phyloP scores from a whole-genome alignment of 2,329 filamentous ascomycete species.

The Aspergillus aculeatinus region DNA sequence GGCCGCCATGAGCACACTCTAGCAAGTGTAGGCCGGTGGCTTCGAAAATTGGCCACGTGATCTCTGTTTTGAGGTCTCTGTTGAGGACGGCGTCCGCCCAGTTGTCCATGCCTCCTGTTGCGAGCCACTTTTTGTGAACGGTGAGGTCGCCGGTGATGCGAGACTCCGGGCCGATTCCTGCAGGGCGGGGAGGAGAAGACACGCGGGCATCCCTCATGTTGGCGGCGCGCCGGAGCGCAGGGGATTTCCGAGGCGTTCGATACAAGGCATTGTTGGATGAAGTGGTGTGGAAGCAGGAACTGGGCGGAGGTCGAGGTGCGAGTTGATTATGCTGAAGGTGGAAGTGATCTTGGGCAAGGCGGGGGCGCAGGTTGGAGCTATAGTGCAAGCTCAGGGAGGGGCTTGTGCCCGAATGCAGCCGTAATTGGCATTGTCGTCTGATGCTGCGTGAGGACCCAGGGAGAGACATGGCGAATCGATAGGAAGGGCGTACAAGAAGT shows the following conservation, averaged over 20 bases:
- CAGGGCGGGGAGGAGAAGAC: not conserved
- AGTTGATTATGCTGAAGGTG: not conserved
- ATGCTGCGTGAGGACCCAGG: not conserved
- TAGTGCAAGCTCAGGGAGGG: not conserved
- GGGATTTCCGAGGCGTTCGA: conserved; percentile 11
- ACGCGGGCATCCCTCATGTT: not conserved
- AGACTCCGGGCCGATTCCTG: not conserved
- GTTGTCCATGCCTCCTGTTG: not conserved
- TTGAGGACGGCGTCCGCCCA: not conserved
- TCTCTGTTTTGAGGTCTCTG: not conserved
- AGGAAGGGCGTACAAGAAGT: not conserved
- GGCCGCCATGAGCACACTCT: not conserved
- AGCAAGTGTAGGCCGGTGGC: not conserved
- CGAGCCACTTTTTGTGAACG: conserved; percentile 3
- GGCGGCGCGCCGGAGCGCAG: conserved; percentile 11
- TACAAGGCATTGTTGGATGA: not conserved
- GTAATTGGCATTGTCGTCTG: not conserved
- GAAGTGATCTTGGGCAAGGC: not conserved
- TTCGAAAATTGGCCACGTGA: not conserved
- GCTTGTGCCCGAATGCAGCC: not conserved
- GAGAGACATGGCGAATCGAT: not conserved
- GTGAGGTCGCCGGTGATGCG: conserved; percentile 1
- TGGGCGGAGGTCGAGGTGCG: conserved; percentile 1
- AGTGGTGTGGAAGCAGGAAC: conserved; percentile 14
- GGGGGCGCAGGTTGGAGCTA: not conserved